Conservation (phyloP, 345 rosid genomes). For the Lepidium africanum region DNA sequence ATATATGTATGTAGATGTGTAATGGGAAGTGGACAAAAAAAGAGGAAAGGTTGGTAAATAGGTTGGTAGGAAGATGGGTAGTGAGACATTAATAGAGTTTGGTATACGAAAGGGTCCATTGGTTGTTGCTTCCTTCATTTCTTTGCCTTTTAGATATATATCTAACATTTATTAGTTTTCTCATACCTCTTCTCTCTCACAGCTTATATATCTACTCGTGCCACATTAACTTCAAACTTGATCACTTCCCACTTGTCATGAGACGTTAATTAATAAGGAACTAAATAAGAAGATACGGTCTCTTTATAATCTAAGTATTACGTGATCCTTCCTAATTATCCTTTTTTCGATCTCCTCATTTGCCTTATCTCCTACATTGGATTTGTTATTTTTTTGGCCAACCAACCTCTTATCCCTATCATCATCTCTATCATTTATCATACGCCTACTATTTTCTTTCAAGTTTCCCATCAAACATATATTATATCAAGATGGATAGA, state of each 20-base stretch:
- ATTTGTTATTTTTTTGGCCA: neutral
- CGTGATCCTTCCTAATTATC: neutral
- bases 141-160: neutral
- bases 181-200: slow-evolving; percentile 6
- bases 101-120: slow-evolving; percentile 34
- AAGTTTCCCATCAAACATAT: neutral
- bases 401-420: neutral
- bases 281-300: neutral
- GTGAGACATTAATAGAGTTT: slow-evolving; percentile 28
- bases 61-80: slow-evolving; percentile 33
- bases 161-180: slow-evolving; percentile 2
- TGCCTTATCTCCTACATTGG: slow-evolving; percentile 17
- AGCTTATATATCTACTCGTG: neutral
- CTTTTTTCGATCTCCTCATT: neutral
- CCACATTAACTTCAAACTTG: neutral
- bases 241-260: no score
- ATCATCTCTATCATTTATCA: neutral
- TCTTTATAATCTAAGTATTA: slow-evolving; percentile 6
- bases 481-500: no score
- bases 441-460: neutral
- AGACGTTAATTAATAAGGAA: neutral
- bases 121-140: slow-evolving; percentile 32
- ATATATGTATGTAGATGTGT: neutral
- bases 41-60: slow-evolving; percentile 31
- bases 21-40: neutral